Conservation (phyloP, 257 asterid genomes). For the Thymus quinquecostatus region DNA sequence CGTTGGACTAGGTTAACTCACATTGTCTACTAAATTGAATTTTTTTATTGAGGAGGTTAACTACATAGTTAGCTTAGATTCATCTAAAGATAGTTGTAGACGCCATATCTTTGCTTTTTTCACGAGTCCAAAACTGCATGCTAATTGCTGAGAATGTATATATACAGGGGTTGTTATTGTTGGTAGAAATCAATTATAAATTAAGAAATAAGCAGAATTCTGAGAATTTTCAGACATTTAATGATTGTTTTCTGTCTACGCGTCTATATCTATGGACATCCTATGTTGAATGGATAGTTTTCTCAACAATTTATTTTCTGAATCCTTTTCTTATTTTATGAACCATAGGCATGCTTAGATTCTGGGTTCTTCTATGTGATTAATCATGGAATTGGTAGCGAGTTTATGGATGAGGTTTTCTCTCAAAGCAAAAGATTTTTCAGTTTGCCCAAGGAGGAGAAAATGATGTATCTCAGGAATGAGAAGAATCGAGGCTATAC, state of each 20-base stretch:
- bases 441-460: constrained; percentile 61
- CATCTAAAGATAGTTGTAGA: background rate
- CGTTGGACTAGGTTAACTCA: background rate
- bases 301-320: background rate
- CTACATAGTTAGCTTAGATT: constrained; percentile 1
- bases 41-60: background rate
- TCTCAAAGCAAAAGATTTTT: constrained; percentile 76
- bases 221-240: background rate
- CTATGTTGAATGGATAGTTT: background rate
- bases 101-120: background rate
- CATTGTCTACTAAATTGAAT: background rate
- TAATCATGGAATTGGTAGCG: constrained; percentile 80
- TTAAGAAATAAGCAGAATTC: too few relatives aligned
- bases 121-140: background rate
- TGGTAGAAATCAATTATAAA: too few relatives aligned
- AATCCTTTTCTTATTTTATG: constrained; percentile 5
- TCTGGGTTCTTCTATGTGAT: constrained; percentile 86
- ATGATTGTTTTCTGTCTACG: background rate
- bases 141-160: background rate
- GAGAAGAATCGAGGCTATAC: constrained; percentile 87
- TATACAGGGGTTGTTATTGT: too few relatives aligned
- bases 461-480: constrained; percentile 81
- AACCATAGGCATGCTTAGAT: constrained; percentile 75
- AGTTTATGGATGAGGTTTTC: constrained; percentile 79
- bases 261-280: background rate